Base-by-base conservation (phyloP, 2,329 filamentous ascomycete species). In the Fusarium sublunatum region DNA sequence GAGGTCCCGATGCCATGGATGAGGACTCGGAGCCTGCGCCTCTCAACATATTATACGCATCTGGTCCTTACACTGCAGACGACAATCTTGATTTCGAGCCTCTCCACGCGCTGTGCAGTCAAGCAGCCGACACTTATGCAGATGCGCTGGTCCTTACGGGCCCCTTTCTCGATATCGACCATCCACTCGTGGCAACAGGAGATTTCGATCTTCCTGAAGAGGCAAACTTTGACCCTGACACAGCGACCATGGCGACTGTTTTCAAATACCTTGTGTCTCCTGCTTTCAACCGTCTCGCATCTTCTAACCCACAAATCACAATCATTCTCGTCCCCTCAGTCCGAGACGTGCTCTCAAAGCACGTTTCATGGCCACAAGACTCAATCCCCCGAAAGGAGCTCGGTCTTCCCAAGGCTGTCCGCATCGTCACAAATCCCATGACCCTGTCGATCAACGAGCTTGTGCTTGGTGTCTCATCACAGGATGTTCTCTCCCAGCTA, bases 31-130 rank as follows among this genome's bases (percentile, higher is more conserved):
- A 76, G 12, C 83, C 86, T 1, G 80, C 86, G 8, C 93, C 94
- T 1, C 77, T 98, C 15, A 93, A 85, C 69, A 81, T 96, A 46
- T 76, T 97, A 34, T 83, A 94, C 56, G 92, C 90, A 2, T 86
- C 92, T 0, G 95, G 95, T 0, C 95, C 95, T 0, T 99, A 96
- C 76, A 97, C 93, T 1, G 88, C 93, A 3, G 93, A 98, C 68
- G 91, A 94, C 70, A 96, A 96, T 72, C 87, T 99, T 41, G 90
- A 93, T 65, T 99, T 93, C 73, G 91, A 96, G 70, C 91, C 94
- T 7, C 81, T 99, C 2, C 88, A 93, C 70, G 87, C 91, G 28
- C 83, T 99, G 13, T 94, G 94, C 73, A 84, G 85, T 66, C 88
- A 89, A 69, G 93, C 93, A 8, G 88, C 87, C 13, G 87, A 92